These are phyloP conservation scores for Lentinus polychrous DNA, from an alignment of 1,284 basidiomycete genomes.

Conservation along the genomic window DNA sequence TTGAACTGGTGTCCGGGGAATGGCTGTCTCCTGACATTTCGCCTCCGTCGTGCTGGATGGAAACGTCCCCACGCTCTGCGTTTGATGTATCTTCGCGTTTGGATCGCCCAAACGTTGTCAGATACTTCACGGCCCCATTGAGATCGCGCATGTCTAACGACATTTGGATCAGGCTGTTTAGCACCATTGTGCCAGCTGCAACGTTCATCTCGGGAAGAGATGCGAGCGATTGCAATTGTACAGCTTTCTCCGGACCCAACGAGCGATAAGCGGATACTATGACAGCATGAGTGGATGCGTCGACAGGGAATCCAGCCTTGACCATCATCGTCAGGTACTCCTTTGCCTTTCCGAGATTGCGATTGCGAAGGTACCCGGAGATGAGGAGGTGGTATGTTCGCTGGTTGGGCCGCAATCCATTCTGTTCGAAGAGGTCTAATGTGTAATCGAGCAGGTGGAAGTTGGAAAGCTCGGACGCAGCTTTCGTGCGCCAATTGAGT, in stretches of 20 bases:
- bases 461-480: conserved; percentile 44
- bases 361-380: conserved; percentile 60
- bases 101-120: conserved; percentile 40
- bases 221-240: conserved; percentile 45
- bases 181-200: conserved; percentile 37
- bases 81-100: conserved; percentile 14
- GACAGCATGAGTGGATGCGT: conserved; percentile 51
- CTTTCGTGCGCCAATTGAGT: conserved; percentile 62
- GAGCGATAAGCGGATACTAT: conserved; percentile 52
- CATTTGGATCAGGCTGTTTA: conserved; percentile 61
- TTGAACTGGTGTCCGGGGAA: background rate
- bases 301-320: conserved; percentile 42
- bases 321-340: conserved; percentile 47
- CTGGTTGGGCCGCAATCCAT: conserved; percentile 41
- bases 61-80: conserved; percentile 25
- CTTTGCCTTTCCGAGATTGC: conserved; percentile 50
- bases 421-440: conserved; percentile 41
- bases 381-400: conserved; percentile 63
- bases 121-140: conserved; percentile 34
- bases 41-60: conserved; percentile 27
- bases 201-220: conserved; percentile 34
- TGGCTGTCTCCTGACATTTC: background rate
- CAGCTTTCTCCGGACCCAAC: conserved; percentile 49
- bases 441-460: conserved; percentile 39
- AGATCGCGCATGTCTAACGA: conserved; percentile 52